Base-by-base conservation (phyloP, 116 monocot genomes). In the Cymodocea nodosa region DNA sequence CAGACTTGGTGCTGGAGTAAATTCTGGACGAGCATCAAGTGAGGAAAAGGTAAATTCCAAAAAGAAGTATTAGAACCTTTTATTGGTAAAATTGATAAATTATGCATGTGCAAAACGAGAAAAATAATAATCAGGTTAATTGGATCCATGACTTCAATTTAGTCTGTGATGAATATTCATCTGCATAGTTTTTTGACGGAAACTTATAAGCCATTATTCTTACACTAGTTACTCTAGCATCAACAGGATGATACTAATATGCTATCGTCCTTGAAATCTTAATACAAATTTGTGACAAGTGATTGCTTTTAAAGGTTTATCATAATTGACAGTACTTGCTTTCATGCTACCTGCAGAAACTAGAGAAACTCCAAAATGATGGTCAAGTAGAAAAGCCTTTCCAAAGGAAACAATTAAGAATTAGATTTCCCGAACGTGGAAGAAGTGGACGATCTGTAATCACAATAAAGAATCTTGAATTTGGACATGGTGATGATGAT, bases 381-480 rank as follows among this genome's bases (percentile, higher is more conserved):
- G 97, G 83, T 49, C 79, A 85, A 71, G 60, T 97, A 51, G 91
- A 97, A 72, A 97, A 97, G 64, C 97, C 97, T 73, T 97, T 97
- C 66, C 74, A 83, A 59, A 82, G 88, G 73, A 97, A 97, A 66
- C 91, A 91, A 71, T 70, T 87, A 50, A 97, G 74, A 69, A 85
- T 97, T 44, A 87, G 85, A 83, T 97, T 97, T 61, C 97, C 97
- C 19, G 97, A 97, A 68, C 83, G 83, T 68, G 91, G 90, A 60
- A 79, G 78, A 69, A 97, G 97, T 82, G 97, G 97, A 24, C 79
- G 83, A 82, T 77, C 85, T 52, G 85, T 97, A 23, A 56, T 80
- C 19, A 76, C 70, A 59, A 71, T 97, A 54, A 90, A 82, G 62
- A 90, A 88, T 71, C 73, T 97, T 35, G 76, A 97, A 65, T 91